These are phyloP conservation scores for Podaxis sp. DNA, from an alignment of 768 basidiomycete genomes.

Conservation along the genomic window DNA sequence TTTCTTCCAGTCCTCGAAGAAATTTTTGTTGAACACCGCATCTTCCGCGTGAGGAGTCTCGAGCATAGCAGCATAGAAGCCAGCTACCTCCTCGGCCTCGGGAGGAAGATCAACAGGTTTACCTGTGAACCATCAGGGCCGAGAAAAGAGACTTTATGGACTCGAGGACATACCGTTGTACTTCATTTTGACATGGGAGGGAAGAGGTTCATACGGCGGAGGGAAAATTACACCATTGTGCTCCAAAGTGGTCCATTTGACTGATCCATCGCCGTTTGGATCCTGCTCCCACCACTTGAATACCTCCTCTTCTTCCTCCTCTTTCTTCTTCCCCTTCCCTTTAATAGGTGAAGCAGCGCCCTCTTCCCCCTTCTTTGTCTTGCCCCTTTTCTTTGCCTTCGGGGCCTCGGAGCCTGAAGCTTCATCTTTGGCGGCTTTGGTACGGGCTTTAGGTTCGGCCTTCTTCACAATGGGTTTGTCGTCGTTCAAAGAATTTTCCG, in stretches of 20 bases:
- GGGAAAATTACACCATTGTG: conserved; percentile 97
- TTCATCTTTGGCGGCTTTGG: conserved; percentile 54
- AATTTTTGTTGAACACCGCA: conserved; percentile 87
- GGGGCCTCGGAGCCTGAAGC: conserved; percentile 40
- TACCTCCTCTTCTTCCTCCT: conserved; percentile 71
- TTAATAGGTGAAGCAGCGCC: conserved; percentile 31
- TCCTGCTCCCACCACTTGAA: conserved; percentile 88
- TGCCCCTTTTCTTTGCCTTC: conserved; percentile 47
- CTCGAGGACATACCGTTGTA: conserved; percentile 72
- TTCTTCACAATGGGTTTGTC: conserved; percentile 42
- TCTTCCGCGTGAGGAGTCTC: conserved; percentile 93
- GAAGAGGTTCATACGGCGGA: conserved; percentile 87
- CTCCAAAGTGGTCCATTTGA: conserved; percentile 94
- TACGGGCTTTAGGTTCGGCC: conserved; percentile 41
- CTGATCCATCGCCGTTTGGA: conserved; percentile 68
- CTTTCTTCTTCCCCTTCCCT: conserved; percentile 37
- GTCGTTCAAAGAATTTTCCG: conserved; percentile 36
- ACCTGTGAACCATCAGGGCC: conserved; percentile 45
- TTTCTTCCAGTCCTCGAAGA: conserved; percentile 87
- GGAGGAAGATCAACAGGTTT: conserved; percentile 75
- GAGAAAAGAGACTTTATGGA: not conserved
- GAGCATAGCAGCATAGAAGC: conserved; percentile 91
- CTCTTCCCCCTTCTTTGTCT: conserved; percentile 44
- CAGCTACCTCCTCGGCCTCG: conserved; percentile 94
- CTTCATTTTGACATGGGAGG: conserved; percentile 85